These are phyloP conservation scores for Mucor velutinosus DNA, from an alignment of 371 early-diverging fungal species.

Conservation along the genomic window DNA sequence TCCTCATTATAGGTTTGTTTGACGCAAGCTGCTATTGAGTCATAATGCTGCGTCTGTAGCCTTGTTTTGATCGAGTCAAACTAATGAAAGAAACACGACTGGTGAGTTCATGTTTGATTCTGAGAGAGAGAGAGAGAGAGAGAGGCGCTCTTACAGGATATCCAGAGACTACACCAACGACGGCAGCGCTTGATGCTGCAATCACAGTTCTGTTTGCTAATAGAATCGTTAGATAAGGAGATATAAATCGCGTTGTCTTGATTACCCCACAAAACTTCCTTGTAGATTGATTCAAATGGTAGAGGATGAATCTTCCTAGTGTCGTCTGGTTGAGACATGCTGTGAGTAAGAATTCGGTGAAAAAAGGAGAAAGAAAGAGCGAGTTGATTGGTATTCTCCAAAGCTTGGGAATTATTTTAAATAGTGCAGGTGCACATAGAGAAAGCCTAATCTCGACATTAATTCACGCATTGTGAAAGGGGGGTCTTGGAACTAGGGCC, in stretches of 20 bases:
- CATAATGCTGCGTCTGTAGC: constrained; percentile 79
- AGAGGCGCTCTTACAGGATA: constrained; percentile 45
- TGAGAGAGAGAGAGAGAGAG: neutral
- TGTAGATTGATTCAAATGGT: constrained; percentile 17
- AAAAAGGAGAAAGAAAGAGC: neutral
- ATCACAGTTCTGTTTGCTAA: constrained; percentile 61
- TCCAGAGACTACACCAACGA: constrained; percentile 62
- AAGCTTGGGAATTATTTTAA: neutral
- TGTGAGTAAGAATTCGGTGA: neutral
- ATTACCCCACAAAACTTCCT: constrained; percentile 27
- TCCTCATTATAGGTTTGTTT: constrained; percentile 70
- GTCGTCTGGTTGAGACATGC: neutral
- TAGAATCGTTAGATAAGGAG: neutral
- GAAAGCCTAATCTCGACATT: no score
- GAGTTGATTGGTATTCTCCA: neutral
- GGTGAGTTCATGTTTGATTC: neutral
- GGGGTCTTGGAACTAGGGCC: no score
- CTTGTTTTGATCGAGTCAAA: constrained; percentile 84
- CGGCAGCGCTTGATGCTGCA: constrained; percentile 65
- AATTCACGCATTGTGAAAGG: no score
- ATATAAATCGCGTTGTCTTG: neutral
- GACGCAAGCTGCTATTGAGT: constrained; percentile 69
- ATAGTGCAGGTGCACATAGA: no score
- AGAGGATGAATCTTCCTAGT: constrained; percentile 15
- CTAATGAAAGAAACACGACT: constrained; percentile 4